Base-by-base conservation (phyloP, 2,329 filamentous ascomycete genomes). In the Fusarium pseudonygamai region DNA sequence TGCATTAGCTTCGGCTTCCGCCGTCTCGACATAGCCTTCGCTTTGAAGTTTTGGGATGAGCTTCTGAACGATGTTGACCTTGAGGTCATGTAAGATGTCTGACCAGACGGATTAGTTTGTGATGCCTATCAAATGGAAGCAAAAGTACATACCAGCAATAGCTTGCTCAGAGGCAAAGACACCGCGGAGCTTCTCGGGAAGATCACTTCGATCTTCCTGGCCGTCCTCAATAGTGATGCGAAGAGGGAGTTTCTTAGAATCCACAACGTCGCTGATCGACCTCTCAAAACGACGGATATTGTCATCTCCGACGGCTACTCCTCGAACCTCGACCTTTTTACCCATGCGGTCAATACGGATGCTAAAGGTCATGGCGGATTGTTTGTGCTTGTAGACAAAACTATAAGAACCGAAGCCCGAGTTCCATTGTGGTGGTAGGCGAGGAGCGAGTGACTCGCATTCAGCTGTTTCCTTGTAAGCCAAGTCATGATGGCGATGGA, bases 351-450 rank as follows among this genome's bases (percentile, higher is more conserved):
- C 94, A 71, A 97, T 84, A 80, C 95, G 96, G 75, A 98, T 81
- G 34, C 97, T 86, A 79, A 93, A 97, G 67, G 92, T 89, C 89
- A 95, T 93, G 22, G 94, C 91, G 0, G 94, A 97, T 80, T 97
- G 93, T 30, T 89, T 86, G 82, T 98, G 95, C 7, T 91, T 90
- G 84, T 98, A 98, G 72, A 95, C 90, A 82, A 98, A 98, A 63
- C 92, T 90, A 80, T 94, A 92, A 20, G 91, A 90, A 69, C 89
- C 89, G 65, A 88, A 87, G 26, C 89, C 89, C 18, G 90, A 85
- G 82, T 97, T 97, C 96, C 96, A 98, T 83, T 91, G 88, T 22
- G 87, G 66, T 0, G 94, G 93, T 6, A 98, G 87, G 37, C 91
- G 87, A 14, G 89, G 89, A 15, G 89, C 87, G 50, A 89, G 83